phyloP scores from a whole-genome alignment of 2,329 filamentous ascomycete genomes.

The Neopestalotiopsis sp. region DNA sequence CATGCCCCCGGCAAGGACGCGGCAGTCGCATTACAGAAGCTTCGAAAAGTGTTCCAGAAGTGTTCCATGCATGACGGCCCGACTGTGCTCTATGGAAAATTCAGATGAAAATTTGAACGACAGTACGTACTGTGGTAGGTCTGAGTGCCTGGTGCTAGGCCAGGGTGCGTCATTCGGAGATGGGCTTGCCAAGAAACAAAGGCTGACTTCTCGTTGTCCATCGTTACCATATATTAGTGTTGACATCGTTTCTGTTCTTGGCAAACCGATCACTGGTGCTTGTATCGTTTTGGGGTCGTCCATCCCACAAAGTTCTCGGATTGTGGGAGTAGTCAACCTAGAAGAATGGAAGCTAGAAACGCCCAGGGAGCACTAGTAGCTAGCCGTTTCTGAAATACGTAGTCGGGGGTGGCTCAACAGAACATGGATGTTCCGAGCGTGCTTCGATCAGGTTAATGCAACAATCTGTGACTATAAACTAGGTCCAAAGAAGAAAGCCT shows the following conservation, averaged over 20 bases:
- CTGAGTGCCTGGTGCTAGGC: not conserved
- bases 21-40: not conserved
- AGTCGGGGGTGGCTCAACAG: not conserved
- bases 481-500: not conserved
- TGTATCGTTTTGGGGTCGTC: not conserved
- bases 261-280: not conserved
- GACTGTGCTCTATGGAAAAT: not conserved
- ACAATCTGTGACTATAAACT: not conserved
- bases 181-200: not conserved
- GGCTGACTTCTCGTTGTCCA: not conserved
- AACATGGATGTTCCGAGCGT: not conserved
- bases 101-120: not conserved
- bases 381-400: not conserved
- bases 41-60: not conserved
- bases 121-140: not conserved
- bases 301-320: not conserved
- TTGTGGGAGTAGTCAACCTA: not conserved
- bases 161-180: not conserved
- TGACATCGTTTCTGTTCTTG: not conserved
- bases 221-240: not conserved
- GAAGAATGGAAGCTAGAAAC: not conserved
- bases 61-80: not conserved
- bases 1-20: not conserved
- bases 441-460: not conserved
- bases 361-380: not conserved